Percentiles rank a stretch among this genome's conserved stretches.
Evolutionary conservation across 2,329 filamentous ascomycete species (phyloP).

Genomic region (Dothidotthia symphoricarpi): DNA sequence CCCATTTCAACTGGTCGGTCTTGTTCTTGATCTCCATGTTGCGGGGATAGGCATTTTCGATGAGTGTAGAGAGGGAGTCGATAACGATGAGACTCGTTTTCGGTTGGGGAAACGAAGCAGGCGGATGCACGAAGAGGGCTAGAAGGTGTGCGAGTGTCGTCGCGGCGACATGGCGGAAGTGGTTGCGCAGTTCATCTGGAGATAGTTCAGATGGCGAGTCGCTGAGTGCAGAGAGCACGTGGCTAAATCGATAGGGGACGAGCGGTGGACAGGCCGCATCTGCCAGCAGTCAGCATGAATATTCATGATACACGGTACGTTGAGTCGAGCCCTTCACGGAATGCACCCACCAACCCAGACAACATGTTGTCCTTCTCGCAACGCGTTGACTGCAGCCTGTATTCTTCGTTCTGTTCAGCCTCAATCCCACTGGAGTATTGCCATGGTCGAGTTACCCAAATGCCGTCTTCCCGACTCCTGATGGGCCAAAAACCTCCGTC

Average conservation of each 20-base stretch:
- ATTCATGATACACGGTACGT: slow-evolving; percentile 6
- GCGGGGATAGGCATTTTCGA: slow-evolving; percentile 75
- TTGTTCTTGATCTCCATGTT: slow-evolving; percentile 42
- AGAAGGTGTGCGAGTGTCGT: slow-evolving; percentile 65
- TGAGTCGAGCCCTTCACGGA: slow-evolving; percentile 5
- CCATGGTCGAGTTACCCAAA: slow-evolving; percentile 60
- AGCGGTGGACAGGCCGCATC: slow-evolving; percentile 54
- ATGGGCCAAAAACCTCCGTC: slow-evolving; percentile 84
- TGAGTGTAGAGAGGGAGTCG: slow-evolving; percentile 72
- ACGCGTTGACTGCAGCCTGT: slow-evolving; percentile 64
- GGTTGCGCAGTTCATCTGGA: slow-evolving; percentile 42
- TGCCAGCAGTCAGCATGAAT: slow-evolving; percentile 30
- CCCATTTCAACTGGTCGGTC: slow-evolving; percentile 49
- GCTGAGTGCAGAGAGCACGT: slow-evolving; percentile 42
- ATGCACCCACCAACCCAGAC: slow-evolving; percentile 75
- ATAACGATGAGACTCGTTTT: slow-evolving; percentile 70
- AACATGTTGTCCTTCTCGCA: slow-evolving; percentile 62
- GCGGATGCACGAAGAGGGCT: slow-evolving; percentile 69
- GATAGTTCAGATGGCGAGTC: slow-evolving; percentile 15
- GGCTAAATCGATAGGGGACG: slow-evolving; percentile 48
- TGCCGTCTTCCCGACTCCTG: slow-evolving; percentile 80
- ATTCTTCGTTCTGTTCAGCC: slow-evolving; percentile 54
- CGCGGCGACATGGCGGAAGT: slow-evolving; percentile 64
- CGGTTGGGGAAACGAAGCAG: slow-evolving; percentile 59
- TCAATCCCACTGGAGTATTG: slow-evolving; percentile 10